A percentile compares a stretch with the other conserved stretches of the same genome.
These are phyloP conservation scores for Paracoccidioides brasiliensis DNA, from an alignment of 2,329 filamentous ascomycete genomes.

Conservation along the genomic window DNA sequence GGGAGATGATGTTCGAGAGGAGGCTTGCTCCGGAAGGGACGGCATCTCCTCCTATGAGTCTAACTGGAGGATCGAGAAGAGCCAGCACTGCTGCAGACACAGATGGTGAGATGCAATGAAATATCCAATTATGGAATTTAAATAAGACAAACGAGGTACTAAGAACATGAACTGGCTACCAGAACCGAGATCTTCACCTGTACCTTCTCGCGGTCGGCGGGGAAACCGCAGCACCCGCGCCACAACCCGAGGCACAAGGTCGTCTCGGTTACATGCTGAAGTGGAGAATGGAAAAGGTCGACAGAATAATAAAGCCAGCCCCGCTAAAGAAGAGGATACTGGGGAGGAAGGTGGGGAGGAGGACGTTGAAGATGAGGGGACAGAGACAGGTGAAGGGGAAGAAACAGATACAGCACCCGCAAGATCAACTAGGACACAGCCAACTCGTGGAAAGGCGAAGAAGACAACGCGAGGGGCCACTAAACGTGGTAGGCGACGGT, in stretches of 20 bases:
- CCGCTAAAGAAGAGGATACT: constrained; percentile 27
- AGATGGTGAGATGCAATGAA: constrained; percentile 26
- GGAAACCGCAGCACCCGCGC: constrained; percentile 21
- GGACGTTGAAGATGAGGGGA: constrained; percentile 27
- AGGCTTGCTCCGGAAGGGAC: constrained; percentile 32
- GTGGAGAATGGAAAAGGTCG: constrained; percentile 20
- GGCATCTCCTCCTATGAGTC: constrained; percentile 28
- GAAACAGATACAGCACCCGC: constrained; percentile 24
- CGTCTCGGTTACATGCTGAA: constrained; percentile 28
- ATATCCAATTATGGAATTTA: background rate
- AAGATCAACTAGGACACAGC: constrained; percentile 25
- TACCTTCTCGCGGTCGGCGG: constrained; percentile 26
- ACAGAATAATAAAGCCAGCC: constrained; percentile 17
- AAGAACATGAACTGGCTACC: background rate
- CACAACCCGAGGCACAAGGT: constrained; percentile 24
- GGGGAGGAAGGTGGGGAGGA: constrained; percentile 28
- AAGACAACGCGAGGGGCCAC: constrained; percentile 25
- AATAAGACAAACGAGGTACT: background rate
- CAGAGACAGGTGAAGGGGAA: constrained; percentile 26
- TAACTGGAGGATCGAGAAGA: constrained; percentile 25
- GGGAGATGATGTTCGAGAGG: constrained; percentile 36
- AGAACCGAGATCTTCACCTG: constrained; percentile 34
- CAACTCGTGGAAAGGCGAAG: constrained; percentile 17
- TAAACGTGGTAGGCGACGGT: constrained; percentile 24
- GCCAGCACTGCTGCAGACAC: constrained; percentile 36